Evolutionary conservation across 2,329 filamentous ascomycete genomes (phyloP), one percentile per base, ranked within the genome.

Genomic region (Gyromitra esculenta): DNA sequence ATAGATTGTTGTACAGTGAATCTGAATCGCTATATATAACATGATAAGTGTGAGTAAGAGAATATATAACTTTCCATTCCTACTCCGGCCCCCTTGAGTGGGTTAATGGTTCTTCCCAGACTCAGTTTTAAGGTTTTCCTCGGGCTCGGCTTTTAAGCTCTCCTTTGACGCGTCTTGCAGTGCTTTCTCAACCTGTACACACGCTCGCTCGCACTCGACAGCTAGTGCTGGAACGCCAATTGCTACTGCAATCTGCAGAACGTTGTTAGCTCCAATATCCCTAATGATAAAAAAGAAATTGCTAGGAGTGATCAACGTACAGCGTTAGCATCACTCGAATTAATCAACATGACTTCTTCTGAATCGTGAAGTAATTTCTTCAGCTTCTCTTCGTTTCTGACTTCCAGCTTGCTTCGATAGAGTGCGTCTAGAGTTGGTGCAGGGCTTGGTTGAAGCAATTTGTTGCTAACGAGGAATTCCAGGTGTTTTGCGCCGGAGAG

Each of bases 401-500:
- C 39, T 48, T 31, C 75, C 64, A 57, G 60, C 59, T 62, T 78
- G 18, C 67, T 74, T 65, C 68, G 77, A 82, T 98, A 99, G 65
- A 96, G 86, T 65, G 89, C 85, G 82, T 97, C 92, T 60, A 99
- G 87, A 5, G 88, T 85, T 13, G 87, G 84, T 0, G 91, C 93
- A 0, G 93, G 90, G 13, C 87, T 86, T 0, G 89, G 86, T 1
- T 86, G 87, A 50, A 97, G 85, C 37, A 96, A 87, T 62, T 91
- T 89, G 79, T 94, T 90, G 73, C 91, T 85, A 52, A 95, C 84
- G 11, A 99, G 88, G 83, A 93, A 96, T 79, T 95, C 89, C 43
- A 98, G 85, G 82, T 98, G 92, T 81, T 90, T 92, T 21, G 93
- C 94, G 70, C 96, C 96, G 48, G 89, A 89, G 69, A 97, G 85